Percentiles rank a stretch among this genome's conserved stretches.
phyloP scores from a whole-genome alignment of 805 yeast species.

The Soucietia sequanensis region DNA sequence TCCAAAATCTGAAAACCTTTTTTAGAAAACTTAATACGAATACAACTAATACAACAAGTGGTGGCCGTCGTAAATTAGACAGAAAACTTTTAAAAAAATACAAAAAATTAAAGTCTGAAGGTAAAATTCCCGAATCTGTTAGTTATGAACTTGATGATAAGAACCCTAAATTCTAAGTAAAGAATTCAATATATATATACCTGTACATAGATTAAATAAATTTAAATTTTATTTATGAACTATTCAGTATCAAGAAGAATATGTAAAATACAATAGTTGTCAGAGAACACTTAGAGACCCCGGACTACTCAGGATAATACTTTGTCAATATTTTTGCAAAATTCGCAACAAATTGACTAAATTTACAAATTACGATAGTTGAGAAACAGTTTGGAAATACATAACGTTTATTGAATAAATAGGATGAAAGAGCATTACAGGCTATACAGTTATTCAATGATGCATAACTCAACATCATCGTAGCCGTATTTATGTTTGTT shows the following conservation, averaged over 20 bases:
- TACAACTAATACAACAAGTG: conserved; percentile 10
- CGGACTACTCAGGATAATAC: no score
- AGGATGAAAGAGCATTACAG: no score
- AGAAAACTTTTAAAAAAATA: conserved; percentile 32
- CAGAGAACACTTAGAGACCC: no score
- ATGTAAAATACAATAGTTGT: no score
- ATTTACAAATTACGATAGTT: background rate
- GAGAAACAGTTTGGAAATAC: background rate
- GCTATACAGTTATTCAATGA: conserved; percentile 47
- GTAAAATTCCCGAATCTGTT: conserved; percentile 22
- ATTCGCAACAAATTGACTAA: conserved; percentile 4
- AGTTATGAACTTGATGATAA: no score
- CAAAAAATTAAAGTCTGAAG: conserved; percentile 27
- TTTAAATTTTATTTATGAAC: no score
- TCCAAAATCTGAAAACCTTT: conserved; percentile 23
- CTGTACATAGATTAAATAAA: no score
- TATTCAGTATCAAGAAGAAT: no score
- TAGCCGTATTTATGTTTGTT: conserved; percentile 57
- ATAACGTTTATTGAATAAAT: conserved; percentile 1
- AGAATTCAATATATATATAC: no score
- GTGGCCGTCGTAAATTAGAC: conserved; percentile 33
- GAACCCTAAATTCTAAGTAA: no score
- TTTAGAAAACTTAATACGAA: conserved; percentile 17
- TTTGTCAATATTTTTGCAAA: no score
- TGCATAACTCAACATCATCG: conserved; percentile 47